Base-by-base conservation (phyloP, 352 stramenopile genomes). In the Pythium diclinum region DNA sequence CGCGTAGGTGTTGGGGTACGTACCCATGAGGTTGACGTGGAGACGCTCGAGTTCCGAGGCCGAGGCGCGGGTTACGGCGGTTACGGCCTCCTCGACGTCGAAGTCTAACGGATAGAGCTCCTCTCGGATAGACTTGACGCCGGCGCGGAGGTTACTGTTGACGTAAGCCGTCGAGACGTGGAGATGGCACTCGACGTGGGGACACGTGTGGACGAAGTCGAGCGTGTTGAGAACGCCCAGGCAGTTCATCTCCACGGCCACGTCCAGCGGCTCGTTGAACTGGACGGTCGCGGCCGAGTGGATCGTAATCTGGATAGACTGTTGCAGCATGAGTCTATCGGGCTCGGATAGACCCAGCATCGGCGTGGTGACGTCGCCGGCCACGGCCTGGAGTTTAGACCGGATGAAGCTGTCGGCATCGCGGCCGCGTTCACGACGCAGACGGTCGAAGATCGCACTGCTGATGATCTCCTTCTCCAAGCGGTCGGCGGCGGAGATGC, bases 1-100 rank as follows among this genome's bases (percentile, higher is more conserved):
- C 21, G 85, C 87, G 71, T 95, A 96, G 47, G 88, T 96, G 71
- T 96, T 96, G 7, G 87, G 85, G 73, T 94, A 96, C 25, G 86
- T 91, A 28, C 88, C 85, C 63, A 95, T 93, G 32, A 95, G 70
- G 52, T 94, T 89, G 16, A 90, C 76, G 34, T 77, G 72, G 30
- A 96, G 61, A 7, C 79, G 73, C 53, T 89, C 84, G 32, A 90
- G 61, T 40, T 92, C 78, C 28, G 61, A 79, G 0, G 83, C 61
- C 16, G 81, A 83, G 6, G 80, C 78, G 1, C 65, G 78, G 0
- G 74, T 74, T 11, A 94, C 77, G 4, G 79, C 73, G 19, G 74
- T 65, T 16, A 95, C 60, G 8, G 87, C 83, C 5, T 89, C 83
- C 28, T 89, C 77, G 13, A 73, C 72, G 65, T 96, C 82, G 64